phyloP scores from a whole-genome alignment of 345 rosid species.

The Salix caprea region DNA sequence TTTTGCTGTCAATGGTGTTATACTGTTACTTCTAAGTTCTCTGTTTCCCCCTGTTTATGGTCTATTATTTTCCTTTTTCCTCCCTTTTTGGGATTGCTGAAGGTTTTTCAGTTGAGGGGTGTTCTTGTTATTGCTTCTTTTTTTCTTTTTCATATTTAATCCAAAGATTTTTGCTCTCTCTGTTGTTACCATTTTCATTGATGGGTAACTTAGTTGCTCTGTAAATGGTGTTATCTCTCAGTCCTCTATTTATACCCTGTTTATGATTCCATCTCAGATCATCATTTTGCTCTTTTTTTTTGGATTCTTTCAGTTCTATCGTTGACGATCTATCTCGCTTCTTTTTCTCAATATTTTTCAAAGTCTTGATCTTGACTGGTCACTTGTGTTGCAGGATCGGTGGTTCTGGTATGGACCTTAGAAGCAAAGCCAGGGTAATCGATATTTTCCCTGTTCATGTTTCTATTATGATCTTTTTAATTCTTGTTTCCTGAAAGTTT shows the following conservation, averaged over 20 bases:
- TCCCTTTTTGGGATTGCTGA: background rate
- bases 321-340: background rate
- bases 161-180: background rate
- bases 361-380: background rate
- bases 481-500: background rate
- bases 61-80: background rate
- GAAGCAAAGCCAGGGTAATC: constrained; percentile 27
- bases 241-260: background rate
- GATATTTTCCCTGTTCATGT: background rate
- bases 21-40: background rate
- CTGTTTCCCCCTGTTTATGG: background rate
- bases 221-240: background rate
- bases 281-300: background rate
- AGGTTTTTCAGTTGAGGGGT: background rate
- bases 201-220: background rate
- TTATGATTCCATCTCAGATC: background rate
- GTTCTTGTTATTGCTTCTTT: background rate
- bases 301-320: background rate
- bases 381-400: constrained; percentile 16
- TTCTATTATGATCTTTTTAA: background rate
- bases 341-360: no score
- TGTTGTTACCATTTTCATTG: background rate
- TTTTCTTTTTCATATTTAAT: background rate
- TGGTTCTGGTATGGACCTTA: constrained; percentile 23
- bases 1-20: background rate